Conservation (phyloP, 352 stramenopile species). For the Globisporangium camurandrum region DNA sequence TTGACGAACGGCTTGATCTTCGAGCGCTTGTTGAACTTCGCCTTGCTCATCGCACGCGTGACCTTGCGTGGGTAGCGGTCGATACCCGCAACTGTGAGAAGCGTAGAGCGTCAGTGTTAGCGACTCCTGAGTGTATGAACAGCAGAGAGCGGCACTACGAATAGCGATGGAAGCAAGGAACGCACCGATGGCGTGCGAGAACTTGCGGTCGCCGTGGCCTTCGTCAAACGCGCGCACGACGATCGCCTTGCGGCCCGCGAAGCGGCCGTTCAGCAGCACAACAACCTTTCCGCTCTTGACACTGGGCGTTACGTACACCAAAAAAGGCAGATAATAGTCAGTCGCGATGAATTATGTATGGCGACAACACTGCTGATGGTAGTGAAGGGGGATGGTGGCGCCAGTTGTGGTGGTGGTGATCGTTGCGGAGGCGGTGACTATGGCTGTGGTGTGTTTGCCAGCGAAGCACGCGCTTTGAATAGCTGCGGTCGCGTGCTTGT, state of each 20-base stretch:
- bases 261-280: constrained; percentile 97
- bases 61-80: constrained; percentile 96
- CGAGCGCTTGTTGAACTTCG: constrained; percentile 96
- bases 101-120: not conserved
- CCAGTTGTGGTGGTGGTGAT: not conserved
- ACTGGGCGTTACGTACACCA: constrained; percentile 29
- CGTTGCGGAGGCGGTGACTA: not conserved
- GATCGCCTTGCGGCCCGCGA: constrained; percentile 98
- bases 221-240: constrained; percentile 99
- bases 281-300: constrained; percentile 99
- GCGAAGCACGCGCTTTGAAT: not conserved
- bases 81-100: constrained; percentile 87
- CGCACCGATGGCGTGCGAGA: constrained; percentile 93
- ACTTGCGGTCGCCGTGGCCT: constrained; percentile 93
- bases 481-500: not conserved
- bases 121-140: not conserved
- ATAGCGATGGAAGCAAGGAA: not conserved
- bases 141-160: too few species aligned
- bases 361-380: not conserved
- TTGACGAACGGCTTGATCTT: constrained; percentile 99
- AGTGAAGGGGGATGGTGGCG: not conserved
- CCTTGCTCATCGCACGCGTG: constrained; percentile 94
- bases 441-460: not conserved
- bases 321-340: constrained; percentile 12
- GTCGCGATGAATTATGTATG: not conserved